Conservation (phyloP, 768 basidiomycete species). For the Sporobolomyces roseus region DNA sequence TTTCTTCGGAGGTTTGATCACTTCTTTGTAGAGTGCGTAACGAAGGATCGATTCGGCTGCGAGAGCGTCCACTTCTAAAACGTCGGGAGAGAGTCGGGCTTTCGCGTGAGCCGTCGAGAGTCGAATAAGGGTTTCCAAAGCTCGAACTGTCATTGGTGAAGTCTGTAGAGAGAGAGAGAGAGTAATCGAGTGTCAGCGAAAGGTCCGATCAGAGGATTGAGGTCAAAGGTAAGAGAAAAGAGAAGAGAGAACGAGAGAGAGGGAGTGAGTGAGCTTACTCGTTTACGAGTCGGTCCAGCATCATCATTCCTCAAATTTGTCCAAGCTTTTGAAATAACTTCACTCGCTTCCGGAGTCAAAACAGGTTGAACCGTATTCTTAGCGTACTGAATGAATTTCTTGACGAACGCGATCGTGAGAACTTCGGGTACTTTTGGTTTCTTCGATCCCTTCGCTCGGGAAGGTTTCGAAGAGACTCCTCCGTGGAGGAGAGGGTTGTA, state of each 20-base stretch:
- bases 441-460: constrained; percentile 51
- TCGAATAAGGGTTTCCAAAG: constrained; percentile 96
- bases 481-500: constrained; percentile 92
- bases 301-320: constrained; percentile 87
- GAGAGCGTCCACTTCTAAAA: constrained; percentile 77
- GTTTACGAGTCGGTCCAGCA: constrained; percentile 80
- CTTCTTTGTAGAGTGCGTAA: constrained; percentile 96
- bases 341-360: constrained; percentile 87
- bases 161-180: constrained; percentile 58
- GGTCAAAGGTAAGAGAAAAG: neutral
- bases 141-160: constrained; percentile 93
- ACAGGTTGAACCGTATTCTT: constrained; percentile 81
- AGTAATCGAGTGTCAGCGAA: constrained; percentile 6
- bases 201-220: no score
- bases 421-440: constrained; percentile 68
- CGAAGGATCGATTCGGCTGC: constrained; percentile 93
- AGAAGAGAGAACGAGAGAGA: no score
- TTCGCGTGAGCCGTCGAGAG: constrained; percentile 97
- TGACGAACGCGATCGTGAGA: constrained; percentile 86
- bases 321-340: constrained; percentile 88
- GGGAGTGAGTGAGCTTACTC: no score
- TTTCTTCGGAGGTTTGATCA: constrained; percentile 63
- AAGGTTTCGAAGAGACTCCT: constrained; percentile 58
- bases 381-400: constrained; percentile 97
- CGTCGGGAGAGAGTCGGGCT: constrained; percentile 77